Percentiles rank a stretch among this genome's conserved stretches.
Evolutionary conservation across 23 red algal species (phyloP).

Genomic region (Gracilariopsis chorda): DNA sequence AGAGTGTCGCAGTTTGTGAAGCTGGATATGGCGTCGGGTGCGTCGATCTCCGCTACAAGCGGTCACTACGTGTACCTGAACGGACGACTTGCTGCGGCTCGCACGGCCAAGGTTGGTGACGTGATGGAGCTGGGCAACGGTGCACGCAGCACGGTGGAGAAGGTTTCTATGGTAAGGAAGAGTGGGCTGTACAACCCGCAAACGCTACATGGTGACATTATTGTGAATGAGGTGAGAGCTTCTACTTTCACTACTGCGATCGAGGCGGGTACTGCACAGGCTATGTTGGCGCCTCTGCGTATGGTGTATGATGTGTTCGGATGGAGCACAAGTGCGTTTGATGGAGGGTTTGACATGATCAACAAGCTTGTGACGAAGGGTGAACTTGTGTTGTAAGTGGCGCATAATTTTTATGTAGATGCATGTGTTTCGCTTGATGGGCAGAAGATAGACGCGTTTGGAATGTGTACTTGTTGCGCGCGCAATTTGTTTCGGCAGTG

Average conservation of each 20-base stretch:
- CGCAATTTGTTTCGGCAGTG: no score
- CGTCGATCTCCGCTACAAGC: neutral
- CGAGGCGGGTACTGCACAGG: neutral
- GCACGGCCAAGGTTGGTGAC: constrained; percentile 38
- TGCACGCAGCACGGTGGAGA: neutral
- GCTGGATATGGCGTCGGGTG: constrained; percentile 11
- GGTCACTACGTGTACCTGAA: constrained; percentile 71
- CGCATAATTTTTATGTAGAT: neutral
- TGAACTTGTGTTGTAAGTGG: neutral
- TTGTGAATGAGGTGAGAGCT: constrained; percentile 37
- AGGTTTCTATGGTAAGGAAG: neutral
- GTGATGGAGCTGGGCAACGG: neutral
- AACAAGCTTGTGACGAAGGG: neutral
- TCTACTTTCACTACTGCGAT: constrained; percentile 31
- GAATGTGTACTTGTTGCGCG: no score
- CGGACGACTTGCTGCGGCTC: neutral
- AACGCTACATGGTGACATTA: constrained; percentile 32
- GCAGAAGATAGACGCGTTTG: no score
- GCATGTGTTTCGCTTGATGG: no score
- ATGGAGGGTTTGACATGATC: neutral
- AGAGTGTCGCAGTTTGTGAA: constrained; percentile 30
- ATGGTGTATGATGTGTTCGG: neutral
- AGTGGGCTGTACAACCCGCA: constrained; percentile 65
- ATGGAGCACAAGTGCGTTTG: neutral
- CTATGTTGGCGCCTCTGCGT: constrained; percentile 46